A percentile compares a stretch with the other conserved stretches of the same genome.
phyloP scores from a whole-genome alignment of 2,329 filamentous ascomycete genomes.

The Penicillium freii region DNA sequence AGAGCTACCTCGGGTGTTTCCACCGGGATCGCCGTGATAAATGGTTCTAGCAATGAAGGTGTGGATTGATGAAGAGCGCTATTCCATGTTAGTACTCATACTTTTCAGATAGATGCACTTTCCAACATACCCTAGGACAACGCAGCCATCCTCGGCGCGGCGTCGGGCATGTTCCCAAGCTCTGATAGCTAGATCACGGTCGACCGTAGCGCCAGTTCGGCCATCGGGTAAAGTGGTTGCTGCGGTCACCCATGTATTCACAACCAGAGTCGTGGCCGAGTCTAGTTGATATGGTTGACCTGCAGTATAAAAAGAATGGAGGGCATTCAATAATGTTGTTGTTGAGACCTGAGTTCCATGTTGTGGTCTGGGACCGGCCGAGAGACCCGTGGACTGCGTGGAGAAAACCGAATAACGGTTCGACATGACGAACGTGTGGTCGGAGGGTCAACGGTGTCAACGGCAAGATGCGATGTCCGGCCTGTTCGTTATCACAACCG shows the following conservation, averaged over 20 bases:
- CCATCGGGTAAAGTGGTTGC: slow-evolving; percentile 68
- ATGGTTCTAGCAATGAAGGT: slow-evolving; percentile 78
- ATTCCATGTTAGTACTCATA: slow-evolving; percentile 20
- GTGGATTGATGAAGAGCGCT: slow-evolving; percentile 87
- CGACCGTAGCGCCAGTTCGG: slow-evolving; percentile 72
- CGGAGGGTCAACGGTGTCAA: neutral
- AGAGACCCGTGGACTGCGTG: slow-evolving; percentile 56
- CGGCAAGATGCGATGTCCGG: slow-evolving; percentile 12
- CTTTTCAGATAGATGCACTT: neutral
- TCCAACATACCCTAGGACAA: slow-evolving; percentile 72
- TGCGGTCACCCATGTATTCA: slow-evolving; percentile 93
- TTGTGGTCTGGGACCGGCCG: slow-evolving; percentile 56
- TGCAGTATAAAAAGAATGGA: slow-evolving; percentile 84
- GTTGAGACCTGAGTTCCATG: slow-evolving; percentile 82
- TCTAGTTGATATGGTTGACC: slow-evolving; percentile 83
- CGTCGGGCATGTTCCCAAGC: slow-evolving; percentile 96
- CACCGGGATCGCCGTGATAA: slow-evolving; percentile 77
- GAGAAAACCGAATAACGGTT: slow-evolving; percentile 63
- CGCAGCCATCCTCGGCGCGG: slow-evolving; percentile 91
- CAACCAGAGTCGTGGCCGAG: slow-evolving; percentile 83
- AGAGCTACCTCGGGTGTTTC: slow-evolving; percentile 72
- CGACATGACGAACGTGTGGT: slow-evolving; percentile 49
- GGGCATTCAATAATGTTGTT: slow-evolving; percentile 84
- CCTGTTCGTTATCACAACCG: slow-evolving; percentile 4
- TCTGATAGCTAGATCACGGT: slow-evolving; percentile 71